Percentiles rank a stretch among this genome's conserved stretches.
Evolutionary conservation across 371 early-diverging fungal genomes (phyloP).

Genomic region (Nematocida displodere): DNA sequence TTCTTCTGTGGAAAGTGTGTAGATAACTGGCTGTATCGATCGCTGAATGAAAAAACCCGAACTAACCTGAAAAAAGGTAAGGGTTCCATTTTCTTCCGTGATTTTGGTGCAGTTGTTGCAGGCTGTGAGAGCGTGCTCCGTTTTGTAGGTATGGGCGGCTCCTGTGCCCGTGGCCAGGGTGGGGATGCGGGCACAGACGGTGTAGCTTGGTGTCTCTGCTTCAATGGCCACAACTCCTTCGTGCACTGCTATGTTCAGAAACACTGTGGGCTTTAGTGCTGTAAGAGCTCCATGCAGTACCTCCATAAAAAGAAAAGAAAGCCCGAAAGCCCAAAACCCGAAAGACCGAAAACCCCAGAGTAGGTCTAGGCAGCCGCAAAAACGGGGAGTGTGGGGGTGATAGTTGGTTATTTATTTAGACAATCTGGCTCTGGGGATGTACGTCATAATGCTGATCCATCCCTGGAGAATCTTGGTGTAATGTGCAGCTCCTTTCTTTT

Average conservation of each 20-base stretch:
- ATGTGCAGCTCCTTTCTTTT: background rate
- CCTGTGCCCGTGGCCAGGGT: background rate
- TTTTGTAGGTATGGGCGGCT: background rate
- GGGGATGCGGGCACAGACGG: background rate
- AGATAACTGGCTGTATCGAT: conserved; percentile 6
- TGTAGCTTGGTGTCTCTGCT: background rate
- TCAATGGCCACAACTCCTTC: background rate
- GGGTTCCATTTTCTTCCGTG: background rate
- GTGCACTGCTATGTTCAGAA: background rate
- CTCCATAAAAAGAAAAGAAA: conserved; percentile 7
- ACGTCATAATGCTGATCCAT: conserved; percentile 24
- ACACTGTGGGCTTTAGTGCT: background rate
- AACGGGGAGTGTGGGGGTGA: too few relatives aligned
- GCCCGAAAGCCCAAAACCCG: background rate
- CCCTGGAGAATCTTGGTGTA: background rate
- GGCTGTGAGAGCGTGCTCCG: background rate
- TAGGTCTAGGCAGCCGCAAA: too few relatives aligned
- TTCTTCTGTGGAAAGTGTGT: background rate
- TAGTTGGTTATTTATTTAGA: too few relatives aligned
- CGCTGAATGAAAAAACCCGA: background rate
- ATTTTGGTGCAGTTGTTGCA: background rate
- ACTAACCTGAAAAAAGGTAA: background rate
- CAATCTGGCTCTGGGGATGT: conserved; percentile 48
- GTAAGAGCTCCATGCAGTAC: background rate
- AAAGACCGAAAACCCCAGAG: too few relatives aligned